phyloP scores from a whole-genome alignment of 371 early-diverging fungal species.

The Mortierella sp. region DNA sequence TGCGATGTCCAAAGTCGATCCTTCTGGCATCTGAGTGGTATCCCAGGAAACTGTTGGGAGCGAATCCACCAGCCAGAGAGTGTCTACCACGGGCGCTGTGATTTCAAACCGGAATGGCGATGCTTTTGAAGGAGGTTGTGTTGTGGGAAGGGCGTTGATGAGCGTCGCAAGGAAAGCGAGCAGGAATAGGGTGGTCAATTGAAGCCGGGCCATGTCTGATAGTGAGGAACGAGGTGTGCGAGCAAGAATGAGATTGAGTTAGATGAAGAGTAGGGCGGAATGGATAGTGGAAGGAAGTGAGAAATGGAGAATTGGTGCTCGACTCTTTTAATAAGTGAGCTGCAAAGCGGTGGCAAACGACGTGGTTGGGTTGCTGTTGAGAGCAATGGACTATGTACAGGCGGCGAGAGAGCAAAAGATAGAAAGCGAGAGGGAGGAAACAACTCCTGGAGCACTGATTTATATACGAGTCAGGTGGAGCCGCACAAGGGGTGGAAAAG shows the following conservation, averaged over 20 bases:
- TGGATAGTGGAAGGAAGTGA: too few relatives aligned
- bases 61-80: constrained; percentile 38
- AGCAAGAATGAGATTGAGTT: background rate
- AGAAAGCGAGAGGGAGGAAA: too few relatives aligned
- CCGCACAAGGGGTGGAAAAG: too few relatives aligned
- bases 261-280: too few relatives aligned
- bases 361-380: too few relatives aligned
- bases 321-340: too few relatives aligned
- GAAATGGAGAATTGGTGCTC: too few relatives aligned
- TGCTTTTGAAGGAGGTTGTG: constrained; percentile 12
- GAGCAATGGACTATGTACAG: too few relatives aligned
- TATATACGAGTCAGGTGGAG: too few relatives aligned
- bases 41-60: constrained; percentile 43
- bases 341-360: too few relatives aligned
- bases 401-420: too few relatives aligned
- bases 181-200: constrained; percentile 21
- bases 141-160: constrained; percentile 42
- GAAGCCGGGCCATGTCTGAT: constrained; percentile 14
- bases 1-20: constrained; percentile 42
- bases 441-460: too few relatives aligned
- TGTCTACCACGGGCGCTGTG: constrained; percentile 24
- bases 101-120: constrained; percentile 36
- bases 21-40: constrained; percentile 25
- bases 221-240: constrained; percentile 5
- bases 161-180: constrained; percentile 20